A percentile compares a stretch with the other conserved stretches of the same genome.
phyloP scores from a whole-genome alignment of 2,329 filamentous ascomycete species.

The Pezicula radicicola region DNA sequence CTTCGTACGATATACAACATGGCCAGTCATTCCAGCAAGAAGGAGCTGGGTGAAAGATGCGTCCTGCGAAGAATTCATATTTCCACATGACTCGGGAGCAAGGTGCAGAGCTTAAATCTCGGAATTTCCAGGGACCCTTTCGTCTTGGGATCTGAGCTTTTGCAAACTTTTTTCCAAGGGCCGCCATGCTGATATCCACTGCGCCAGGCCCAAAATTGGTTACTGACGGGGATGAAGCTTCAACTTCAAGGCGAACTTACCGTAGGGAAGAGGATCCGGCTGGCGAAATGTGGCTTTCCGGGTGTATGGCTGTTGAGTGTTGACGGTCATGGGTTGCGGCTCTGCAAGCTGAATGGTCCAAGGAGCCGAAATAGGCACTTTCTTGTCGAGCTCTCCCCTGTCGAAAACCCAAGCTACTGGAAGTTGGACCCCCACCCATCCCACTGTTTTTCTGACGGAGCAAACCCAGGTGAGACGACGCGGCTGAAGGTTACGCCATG shows the following conservation, averaged over 20 bases:
- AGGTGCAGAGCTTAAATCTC: too few species aligned
- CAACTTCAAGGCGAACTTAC: not conserved
- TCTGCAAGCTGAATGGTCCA: not conserved
- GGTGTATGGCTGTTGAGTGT: too few species aligned
- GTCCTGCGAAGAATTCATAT: too few species aligned
- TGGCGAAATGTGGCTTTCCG: not conserved
- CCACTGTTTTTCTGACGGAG: not conserved
- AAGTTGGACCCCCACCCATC: not conserved
- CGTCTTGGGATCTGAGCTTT: not conserved
- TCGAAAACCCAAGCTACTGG: not conserved
- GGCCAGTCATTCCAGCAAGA: too few species aligned
- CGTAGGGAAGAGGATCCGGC: too few species aligned
- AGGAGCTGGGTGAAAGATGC: too few species aligned
- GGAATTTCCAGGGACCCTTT: not conserved
- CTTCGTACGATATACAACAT: too few species aligned
- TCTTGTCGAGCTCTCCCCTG: not conserved
- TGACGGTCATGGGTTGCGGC: not conserved
- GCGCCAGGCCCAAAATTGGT: not conserved
- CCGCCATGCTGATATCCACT: not conserved
- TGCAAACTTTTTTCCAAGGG: not conserved
- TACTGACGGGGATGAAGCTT: not conserved
- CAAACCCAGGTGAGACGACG: not conserved
- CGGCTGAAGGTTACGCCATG: not conserved
- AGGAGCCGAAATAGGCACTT: not conserved
- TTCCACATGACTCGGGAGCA: not conserved